Evolutionary conservation across 2,329 filamentous ascomycete genomes (phyloP).

Genomic region (Neopestalotiopsis rosae): DNA sequence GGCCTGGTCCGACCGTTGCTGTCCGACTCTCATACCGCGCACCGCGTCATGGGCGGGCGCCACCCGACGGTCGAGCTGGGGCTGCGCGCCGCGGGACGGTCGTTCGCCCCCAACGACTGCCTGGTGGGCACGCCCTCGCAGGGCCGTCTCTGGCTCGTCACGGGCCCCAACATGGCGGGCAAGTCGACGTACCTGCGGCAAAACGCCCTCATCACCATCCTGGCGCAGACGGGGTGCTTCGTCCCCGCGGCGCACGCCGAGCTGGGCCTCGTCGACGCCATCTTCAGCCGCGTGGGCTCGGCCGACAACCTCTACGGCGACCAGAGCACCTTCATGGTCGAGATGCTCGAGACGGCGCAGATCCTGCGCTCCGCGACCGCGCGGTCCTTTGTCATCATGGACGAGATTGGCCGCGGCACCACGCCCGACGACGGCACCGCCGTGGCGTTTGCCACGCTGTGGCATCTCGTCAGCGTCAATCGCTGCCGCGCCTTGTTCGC

Average conservation of each 20-base stretch:
- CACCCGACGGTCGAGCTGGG: constrained; percentile 93
- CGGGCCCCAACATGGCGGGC: constrained; percentile 96
- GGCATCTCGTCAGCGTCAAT: constrained; percentile 82
- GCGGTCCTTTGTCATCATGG: constrained; percentile 94
- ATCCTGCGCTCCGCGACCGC: constrained; percentile 87
- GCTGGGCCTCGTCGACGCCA: constrained; percentile 91
- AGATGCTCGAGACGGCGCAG: constrained; percentile 95
- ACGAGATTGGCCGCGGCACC: constrained; percentile 94
- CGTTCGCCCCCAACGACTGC: constrained; percentile 87
- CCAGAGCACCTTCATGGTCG: constrained; percentile 99
- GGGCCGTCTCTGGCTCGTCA: constrained; percentile 70
- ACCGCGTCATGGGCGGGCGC: constrained; percentile 83
- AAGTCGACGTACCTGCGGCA: constrained; percentile 97
- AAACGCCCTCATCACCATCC: constrained; percentile 90
- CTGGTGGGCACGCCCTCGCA: constrained; percentile 72
- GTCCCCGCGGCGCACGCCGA: constrained; percentile 88
- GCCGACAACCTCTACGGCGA: constrained; percentile 94
- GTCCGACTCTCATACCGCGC: constrained; percentile 51
- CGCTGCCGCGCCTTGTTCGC: constrained; percentile 85
- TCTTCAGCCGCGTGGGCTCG: constrained; percentile 92
- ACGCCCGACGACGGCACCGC: constrained; percentile 91
- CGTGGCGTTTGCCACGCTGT: constrained; percentile 85
- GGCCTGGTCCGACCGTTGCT: constrained; percentile 76
- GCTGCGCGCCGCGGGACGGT: constrained; percentile 77
- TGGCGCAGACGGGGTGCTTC: constrained; percentile 91